Base-by-base conservation (phyloP, 495 filamentous ascomycete species). In the Talaromyces trachyspermus region DNA sequence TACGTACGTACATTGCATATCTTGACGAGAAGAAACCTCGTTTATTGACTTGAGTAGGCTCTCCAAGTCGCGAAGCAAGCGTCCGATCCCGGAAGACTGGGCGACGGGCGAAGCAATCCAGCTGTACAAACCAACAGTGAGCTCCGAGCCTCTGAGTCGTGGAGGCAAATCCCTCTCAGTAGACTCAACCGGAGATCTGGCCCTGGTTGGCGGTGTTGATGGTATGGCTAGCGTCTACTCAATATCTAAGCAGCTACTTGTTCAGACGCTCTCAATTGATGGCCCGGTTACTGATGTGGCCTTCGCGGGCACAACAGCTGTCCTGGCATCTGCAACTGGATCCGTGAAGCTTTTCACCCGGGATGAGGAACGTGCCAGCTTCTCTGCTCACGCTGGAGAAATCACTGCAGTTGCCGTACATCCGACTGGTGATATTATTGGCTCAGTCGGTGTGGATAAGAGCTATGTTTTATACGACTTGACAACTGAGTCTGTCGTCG, bases 391-490 rank as follows among this genome's bases (percentile, higher is more conserved):
- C 58, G 86, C 88, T 48, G 94, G 92, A 10, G 75, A 82, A 25
- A 85, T 80, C 2, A 88, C 81, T 5, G 85, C 79, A 3, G 63
- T 97, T 30, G 78, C 88, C 15, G 60, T 92, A 3, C 94, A 98
- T 62, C 86, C 92, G 2, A 84, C 85, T 61, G 86, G 81, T 24
- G 81, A 88, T 17, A 82, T 98, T 50, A 68, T 95, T 17, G 90
- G 85, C 8, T 95, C 89, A 0, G 81, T 90, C 23, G 92, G 92
- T 41, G 77, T 79, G 3, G 92, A 98, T 62, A 96, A 95, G 75
- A 92, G 86, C 66, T 92, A 89, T 57, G 80, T 92, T 3, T 78
- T 96, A 54, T 95, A 96, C 60, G 89, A 98, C 60, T 62, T 95
- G 48, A 63, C 75, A 23, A 77, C 71, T 7, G 69, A 77, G 51